Conservation (phyloP, 306 rosid species). For the Ceratonia siliqua region DNA sequence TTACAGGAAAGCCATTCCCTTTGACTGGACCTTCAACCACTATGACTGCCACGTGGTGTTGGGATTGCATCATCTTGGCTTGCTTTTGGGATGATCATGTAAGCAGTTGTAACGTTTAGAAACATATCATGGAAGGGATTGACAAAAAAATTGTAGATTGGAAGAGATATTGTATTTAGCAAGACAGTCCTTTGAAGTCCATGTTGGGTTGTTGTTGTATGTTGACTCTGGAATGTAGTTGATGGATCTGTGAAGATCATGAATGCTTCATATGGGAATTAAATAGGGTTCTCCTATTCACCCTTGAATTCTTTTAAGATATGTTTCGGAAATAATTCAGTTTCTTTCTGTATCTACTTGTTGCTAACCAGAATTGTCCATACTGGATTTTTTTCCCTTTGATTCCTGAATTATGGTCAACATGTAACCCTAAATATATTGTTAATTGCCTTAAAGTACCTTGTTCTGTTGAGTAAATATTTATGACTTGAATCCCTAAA, state of each 20-base stretch:
- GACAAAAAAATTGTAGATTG: not conserved
- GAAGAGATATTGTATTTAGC: not conserved
- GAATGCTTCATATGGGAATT: not conserved
- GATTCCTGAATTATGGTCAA: not conserved
- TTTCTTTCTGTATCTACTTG: not conserved
- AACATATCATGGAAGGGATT: not conserved
- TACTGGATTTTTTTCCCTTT: not conserved
- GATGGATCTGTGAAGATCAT: not conserved
- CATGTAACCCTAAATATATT: not conserved
- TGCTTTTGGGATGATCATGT: not conserved
- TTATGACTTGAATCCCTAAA: constrained; percentile 9
- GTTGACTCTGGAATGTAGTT: not conserved
- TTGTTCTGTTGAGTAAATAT: not conserved
- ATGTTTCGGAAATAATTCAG: not conserved
- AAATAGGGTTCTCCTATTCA: not conserved
- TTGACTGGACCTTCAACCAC: too few relatives aligned
- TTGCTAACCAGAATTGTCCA: not conserved
- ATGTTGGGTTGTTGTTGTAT: constrained; percentile 21
- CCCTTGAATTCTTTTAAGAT: constrained; percentile 13
- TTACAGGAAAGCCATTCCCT: too few relatives aligned
- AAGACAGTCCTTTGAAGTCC: not conserved
- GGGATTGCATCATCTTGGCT: too few relatives aligned
- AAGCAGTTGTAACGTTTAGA: constrained; percentile 11
- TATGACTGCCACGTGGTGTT: too few relatives aligned
- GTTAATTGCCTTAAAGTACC: not conserved